Conservation (phyloP, 148 eudicot species). For the Silene uniflora region DNA sequence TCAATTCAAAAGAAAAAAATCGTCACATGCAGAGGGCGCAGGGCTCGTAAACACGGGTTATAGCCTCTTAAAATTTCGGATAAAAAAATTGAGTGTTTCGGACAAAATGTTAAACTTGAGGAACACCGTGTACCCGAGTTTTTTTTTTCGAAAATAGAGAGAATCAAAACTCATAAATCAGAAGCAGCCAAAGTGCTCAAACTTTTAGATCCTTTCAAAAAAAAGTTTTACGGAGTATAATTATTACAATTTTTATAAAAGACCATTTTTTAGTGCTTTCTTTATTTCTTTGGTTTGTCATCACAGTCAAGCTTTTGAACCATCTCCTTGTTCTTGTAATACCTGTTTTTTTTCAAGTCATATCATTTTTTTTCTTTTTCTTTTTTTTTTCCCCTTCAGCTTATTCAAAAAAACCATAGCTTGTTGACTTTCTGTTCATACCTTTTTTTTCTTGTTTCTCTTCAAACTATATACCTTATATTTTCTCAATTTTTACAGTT, state of each 20-base stretch:
- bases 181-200: background rate
- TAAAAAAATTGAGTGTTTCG: too few relatives aligned
- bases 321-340: background rate
- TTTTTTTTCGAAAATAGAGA: too few relatives aligned
- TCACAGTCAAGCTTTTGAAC: background rate
- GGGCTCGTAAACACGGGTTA: too few relatives aligned
- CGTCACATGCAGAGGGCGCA: too few relatives aligned
- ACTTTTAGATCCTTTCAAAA: background rate
- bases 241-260: background rate
- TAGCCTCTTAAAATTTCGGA: too few relatives aligned
- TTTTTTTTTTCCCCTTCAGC: background rate
- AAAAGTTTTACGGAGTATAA: too few relatives aligned
- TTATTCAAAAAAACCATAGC: slow-evolving; percentile 11
- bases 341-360: too few relatives aligned
- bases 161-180: too few relatives aligned
- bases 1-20: too few relatives aligned
- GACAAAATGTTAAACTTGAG: too few relatives aligned
- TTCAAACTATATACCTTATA: slow-evolving; percentile 2
- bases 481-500: slow-evolving; percentile 11
- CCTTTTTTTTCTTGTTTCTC: background rate
- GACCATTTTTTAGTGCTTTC: background rate
- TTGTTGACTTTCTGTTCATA: slow-evolving; percentile 26
- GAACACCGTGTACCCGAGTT: too few relatives aligned
- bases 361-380: background rate
- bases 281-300: background rate